Evolutionary conservation across 108 stramenopile species (phyloP), one percentile per base, ranked within the genome.

Genomic region (Cyclotella kingstonii): DNA sequence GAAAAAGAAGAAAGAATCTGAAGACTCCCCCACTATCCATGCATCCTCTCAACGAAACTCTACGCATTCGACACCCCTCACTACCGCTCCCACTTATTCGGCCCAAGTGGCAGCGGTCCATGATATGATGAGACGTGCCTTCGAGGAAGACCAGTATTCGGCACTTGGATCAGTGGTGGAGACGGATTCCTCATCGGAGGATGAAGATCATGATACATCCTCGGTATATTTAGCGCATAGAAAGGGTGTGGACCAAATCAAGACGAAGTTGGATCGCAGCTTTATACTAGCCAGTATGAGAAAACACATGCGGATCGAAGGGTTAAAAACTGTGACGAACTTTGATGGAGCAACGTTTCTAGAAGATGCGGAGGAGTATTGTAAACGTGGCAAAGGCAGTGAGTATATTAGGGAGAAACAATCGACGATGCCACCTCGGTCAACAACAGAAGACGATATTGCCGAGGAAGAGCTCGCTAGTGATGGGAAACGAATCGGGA

Each of bases 61-160:
- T 6, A 4, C 42, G 8, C 28, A 39, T 12, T 35, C 42, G 26
- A 17, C 65, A 15, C 36, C 56, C 21, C 21, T 58, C 30, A 10
- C 49, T 12, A 17, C 52, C 34, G 23, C 68, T 3, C 43, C 68
- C 9, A 52, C 57, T 43, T 67, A 72, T 57, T 74, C 82, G 25
- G 63, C 82, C 33, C 84, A 84, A n/a, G 88, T 90, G 52, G 51
- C 79, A 28, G 85, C 86, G 1, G 86, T 84, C 39, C 81, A 87
- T 44, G 88, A 93, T 44, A 89, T 89, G 74, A 87, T 90, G 91
- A 85, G 91, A 17, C 68, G 78, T 4, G 86, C 83, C 3, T 53
- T 93, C 30, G 91, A 93, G 59, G 91, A 93, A 69, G 91, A 93
- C 55, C 81, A 82, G 45, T 89, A 93, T 54, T 84, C 83, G 4